phyloP scores from a whole-genome alignment of 495 filamentous ascomycete genomes.

The Xylaria castorea region DNA sequence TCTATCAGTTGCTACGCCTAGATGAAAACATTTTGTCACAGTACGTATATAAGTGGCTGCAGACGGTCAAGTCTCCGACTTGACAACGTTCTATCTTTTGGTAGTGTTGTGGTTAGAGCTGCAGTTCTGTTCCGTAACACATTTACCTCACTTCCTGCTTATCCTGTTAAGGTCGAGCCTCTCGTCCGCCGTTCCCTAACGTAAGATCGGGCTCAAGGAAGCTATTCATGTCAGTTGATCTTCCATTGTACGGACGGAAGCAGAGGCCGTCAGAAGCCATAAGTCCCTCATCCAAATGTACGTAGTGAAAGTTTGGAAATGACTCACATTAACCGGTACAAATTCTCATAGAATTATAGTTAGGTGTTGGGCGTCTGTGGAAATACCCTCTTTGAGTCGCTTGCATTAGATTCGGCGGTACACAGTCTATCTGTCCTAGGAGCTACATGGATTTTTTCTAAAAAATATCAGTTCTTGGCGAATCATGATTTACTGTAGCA shows the following conservation, averaged over 20 bases:
- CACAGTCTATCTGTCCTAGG: background rate
- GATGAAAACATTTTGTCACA: too few species aligned
- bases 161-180: background rate
- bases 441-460: background rate
- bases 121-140: too few species aligned
- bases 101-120: too few species aligned
- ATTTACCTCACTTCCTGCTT: background rate
- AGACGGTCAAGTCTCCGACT: too few species aligned
- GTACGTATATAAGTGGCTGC: too few species aligned
- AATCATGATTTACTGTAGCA: background rate
- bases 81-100: too few species aligned
- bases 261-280: background rate
- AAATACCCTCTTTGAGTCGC: background rate
- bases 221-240: background rate
- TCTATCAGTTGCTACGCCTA: background rate
- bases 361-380: background rate
- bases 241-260: background rate
- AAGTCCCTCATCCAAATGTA: background rate
- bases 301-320: background rate
- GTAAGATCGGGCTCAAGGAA: background rate
- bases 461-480: background rate
- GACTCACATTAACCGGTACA: background rate
- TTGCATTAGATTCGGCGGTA: background rate
- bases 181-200: background rate
- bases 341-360: background rate